Conservation (phyloP, 208 protist genomes). For the Sergeia podlipaevii region DNA sequence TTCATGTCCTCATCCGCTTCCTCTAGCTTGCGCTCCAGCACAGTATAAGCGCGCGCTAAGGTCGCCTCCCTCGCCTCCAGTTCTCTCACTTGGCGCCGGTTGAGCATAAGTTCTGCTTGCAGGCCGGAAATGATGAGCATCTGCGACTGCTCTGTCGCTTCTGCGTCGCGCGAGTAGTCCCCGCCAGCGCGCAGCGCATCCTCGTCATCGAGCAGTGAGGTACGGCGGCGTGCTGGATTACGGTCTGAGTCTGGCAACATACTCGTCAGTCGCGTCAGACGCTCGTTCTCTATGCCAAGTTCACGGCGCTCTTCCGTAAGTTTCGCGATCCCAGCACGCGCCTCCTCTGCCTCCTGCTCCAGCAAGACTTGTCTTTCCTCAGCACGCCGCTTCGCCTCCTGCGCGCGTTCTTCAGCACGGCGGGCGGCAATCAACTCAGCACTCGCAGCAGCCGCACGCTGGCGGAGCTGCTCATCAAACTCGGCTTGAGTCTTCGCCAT, state of each 20-base stretch:
- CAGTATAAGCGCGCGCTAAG: constrained; percentile 15
- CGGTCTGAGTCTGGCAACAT: constrained; percentile 10
- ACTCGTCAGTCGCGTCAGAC: constrained; percentile 12
- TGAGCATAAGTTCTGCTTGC: constrained; percentile 49
- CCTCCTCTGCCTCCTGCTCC: constrained; percentile 20
- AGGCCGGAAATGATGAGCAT: constrained; percentile 52
- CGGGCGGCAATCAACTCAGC: constrained; percentile 40
- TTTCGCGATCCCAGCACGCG: constrained; percentile 4
- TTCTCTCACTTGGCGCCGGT: constrained; percentile 28
- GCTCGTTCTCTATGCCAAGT: constrained; percentile 21
- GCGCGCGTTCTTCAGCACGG: constrained; percentile 25
- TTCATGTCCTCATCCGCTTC: constrained; percentile 17
- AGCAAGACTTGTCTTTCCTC: constrained; percentile 21
- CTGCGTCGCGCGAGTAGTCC: constrained; percentile 4
- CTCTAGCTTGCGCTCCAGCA: constrained; percentile 16
- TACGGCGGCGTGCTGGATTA: background rate
- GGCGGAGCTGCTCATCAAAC: constrained; percentile 37
- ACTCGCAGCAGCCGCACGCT: constrained; percentile 11
- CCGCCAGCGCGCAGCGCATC: background rate
- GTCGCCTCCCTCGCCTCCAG: constrained; percentile 32
- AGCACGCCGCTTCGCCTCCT: constrained; percentile 26
- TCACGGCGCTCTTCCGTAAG: constrained; percentile 22
- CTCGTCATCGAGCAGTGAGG: background rate
- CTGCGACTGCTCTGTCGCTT: constrained; percentile 36
- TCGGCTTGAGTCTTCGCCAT: constrained; percentile 19